Percentiles rank a stretch among this genome's conserved stretches.
Conservation (phyloP, 148 eudicot genomes). For the Fagopyrum homotropicum region DNA sequence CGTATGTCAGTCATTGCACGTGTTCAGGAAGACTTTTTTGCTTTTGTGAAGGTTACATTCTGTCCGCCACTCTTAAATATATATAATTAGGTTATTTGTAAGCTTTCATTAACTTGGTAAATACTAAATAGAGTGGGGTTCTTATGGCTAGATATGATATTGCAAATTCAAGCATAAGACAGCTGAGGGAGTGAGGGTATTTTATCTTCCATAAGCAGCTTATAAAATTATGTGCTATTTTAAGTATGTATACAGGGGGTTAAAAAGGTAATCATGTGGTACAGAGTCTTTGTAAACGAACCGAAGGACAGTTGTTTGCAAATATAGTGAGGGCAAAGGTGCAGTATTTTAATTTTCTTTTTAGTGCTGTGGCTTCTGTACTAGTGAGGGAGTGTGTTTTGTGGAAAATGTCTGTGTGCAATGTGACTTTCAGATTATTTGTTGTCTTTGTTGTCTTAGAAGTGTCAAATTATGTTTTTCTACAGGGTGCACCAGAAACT, state of each 20-base stretch:
- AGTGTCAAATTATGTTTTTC: neutral
- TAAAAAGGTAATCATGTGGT: neutral
- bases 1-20: constrained; percentile 96
- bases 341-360: neutral
- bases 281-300: no score
- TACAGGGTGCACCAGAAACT: constrained; percentile 98
- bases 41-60: constrained; percentile 77
- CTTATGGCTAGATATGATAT: neutral
- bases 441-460: neutral
- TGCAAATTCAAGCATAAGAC: neutral
- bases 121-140: neutral
- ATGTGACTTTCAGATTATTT: neutral
- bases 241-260: neutral
- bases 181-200: neutral
- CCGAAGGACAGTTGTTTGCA: neutral
- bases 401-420: neutral
- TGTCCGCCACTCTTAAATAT: neutral
- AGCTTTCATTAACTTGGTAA: neutral
- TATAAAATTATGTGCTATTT: no score
- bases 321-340: neutral
- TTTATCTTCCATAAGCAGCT: neutral
- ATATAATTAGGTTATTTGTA: neutral
- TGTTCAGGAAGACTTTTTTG: constrained; percentile 70
- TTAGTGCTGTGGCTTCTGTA: neutral
- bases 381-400: neutral